Base-by-base conservation (phyloP, 2,329 filamentous ascomycete genomes). In the Fusarium subglutinans region DNA sequence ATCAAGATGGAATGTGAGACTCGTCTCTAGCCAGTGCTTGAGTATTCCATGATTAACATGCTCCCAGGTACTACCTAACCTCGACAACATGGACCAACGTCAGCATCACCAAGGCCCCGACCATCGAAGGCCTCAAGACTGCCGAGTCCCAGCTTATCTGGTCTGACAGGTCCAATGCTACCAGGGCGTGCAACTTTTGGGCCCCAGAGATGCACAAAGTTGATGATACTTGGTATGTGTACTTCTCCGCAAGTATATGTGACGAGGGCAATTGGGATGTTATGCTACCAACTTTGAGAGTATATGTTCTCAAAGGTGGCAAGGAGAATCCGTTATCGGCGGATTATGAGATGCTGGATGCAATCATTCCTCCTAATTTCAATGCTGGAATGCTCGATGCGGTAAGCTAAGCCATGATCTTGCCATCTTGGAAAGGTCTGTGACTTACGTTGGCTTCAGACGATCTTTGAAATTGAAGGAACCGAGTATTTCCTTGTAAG, bases 191-290 rank as follows among this genome's bases (percentile, higher is more conserved):
- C 15, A 60, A 60, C n/a, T 60, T 60, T n/a, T 60, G 57, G 57
- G 47, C 57, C 10, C 57, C 57, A 4, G 57, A 60, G 11, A 55
- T 60, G 57, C 57, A 60, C 11, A 60, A 55, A 41, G 8, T 60
- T 5, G 57, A 24, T 18, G 55, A 48, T 6, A 58, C 30, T 0
- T 58, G 55, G 55, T 58, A 58, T 6, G 41, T 58, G 30, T 48
- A 58, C 40, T 58, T 58, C 55, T 58, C 55, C 3, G 55, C 55
- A 11, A 58, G 55, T 48, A n/a, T 58, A 28, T 58, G 55, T 35
- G 55, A 26, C 8, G 40, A 18, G 6, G 41, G 3, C n/a, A 26
- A 58, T 15, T 58, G 55, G 55, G 55, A 13, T 48, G 55, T 17
- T 28, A 58, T 58, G 55, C n/a, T 48, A n/a, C 55, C 55, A 8